phyloP scores from a whole-genome alignment of 768 basidiomycete genomes.

The Amanita exitialis region DNA sequence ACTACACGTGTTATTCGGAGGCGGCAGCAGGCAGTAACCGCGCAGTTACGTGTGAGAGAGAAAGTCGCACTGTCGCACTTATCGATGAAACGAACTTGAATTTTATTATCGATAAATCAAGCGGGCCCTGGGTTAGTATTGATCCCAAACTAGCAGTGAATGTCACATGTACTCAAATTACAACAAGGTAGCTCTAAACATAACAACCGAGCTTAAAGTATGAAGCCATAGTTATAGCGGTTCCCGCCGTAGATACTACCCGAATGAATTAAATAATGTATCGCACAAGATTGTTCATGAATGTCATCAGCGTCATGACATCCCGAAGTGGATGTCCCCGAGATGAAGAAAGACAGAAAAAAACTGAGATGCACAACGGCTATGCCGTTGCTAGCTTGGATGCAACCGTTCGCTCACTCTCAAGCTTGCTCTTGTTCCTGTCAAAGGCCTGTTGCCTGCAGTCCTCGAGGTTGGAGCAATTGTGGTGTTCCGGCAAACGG shows the following conservation, averaged over 20 bases:
- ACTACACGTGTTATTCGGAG: not conserved
- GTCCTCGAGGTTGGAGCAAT: conserved; percentile 73
- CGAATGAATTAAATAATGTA: conserved; percentile 3
- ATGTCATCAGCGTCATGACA: conserved; percentile 1
- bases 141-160: not conserved
- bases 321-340: not conserved
- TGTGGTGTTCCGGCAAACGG: conserved; percentile 83
- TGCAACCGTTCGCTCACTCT: conserved; percentile 80
- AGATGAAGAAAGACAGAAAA: not conserved
- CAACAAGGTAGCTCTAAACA: conserved; percentile 1
- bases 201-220: conserved; percentile 1
- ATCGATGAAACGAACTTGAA: conserved; percentile 1
- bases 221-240: not conserved
- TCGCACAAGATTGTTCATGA: not conserved
- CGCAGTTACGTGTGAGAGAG: not conserved
- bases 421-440: conserved; percentile 78
- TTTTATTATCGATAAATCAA: not conserved
- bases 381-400: conserved; percentile 81
- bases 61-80: not conserved
- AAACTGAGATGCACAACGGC: conserved; percentile 8
- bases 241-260: not conserved
- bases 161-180: conserved; percentile 2
- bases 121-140: not conserved
- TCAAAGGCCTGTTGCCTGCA: conserved; percentile 85
- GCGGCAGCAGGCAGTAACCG: not conserved